Evolutionary conservation across 305 asterid genomes (phyloP).

Genomic region (Coffea humblotiana): DNA sequence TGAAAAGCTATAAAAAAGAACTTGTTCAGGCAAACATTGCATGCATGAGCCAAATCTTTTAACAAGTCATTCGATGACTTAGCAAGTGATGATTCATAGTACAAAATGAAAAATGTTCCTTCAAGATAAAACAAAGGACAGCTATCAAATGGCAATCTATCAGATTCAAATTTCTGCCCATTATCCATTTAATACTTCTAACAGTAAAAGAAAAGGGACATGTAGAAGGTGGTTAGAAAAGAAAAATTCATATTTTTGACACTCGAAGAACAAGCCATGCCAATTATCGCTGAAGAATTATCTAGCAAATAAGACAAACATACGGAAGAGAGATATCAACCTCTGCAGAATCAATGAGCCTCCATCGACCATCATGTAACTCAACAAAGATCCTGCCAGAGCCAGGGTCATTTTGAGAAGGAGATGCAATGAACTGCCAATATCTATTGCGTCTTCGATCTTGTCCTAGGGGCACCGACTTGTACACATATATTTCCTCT

Average conservation of each 20-base stretch:
- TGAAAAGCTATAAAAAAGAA: neutral
- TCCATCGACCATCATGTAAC: constrained; percentile 63
- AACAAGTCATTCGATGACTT: neutral
- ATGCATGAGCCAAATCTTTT: neutral
- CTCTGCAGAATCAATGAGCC: constrained; percentile 77
- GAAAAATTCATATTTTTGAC: neutral
- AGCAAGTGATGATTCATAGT: neutral
- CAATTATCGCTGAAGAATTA: neutral
- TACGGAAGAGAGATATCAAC: constrained; percentile 23
- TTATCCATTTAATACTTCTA: neutral
- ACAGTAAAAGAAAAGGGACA: neutral
- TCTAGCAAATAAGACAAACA: neutral
- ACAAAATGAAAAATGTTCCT: neutral
- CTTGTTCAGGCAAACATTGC: neutral
- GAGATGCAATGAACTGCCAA: constrained; percentile 76
- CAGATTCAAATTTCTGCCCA: neutral
- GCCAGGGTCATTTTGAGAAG: constrained; percentile 78
- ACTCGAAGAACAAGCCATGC: neutral
- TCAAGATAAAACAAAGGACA: neutral
- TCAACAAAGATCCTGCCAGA: constrained; percentile 79
- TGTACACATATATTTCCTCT: constrained; percentile 72
- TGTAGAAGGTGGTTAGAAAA: neutral
- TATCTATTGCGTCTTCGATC: constrained; percentile 83
- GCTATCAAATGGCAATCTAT: neutral
- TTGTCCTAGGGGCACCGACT: constrained; percentile 87